A percentile compares a stretch with the other conserved stretches of the same genome.
Conservation (phyloP, 1,284 basidiomycete species). For the Puccinia novopanici region DNA sequence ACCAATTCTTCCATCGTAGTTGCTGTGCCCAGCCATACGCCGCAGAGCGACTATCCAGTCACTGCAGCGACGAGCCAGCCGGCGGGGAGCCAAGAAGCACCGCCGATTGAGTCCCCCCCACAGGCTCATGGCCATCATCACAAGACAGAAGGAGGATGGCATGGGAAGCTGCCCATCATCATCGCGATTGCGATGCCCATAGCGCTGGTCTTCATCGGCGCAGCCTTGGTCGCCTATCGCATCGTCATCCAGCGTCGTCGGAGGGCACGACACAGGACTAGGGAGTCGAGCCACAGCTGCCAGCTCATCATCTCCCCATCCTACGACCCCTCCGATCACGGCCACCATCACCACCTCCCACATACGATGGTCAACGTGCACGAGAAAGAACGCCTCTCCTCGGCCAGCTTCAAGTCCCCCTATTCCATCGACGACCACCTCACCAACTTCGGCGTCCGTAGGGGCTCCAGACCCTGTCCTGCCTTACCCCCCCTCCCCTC, state of each 20-base stretch:
- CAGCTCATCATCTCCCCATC: background rate
- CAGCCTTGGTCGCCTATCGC: background rate
- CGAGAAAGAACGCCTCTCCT: background rate
- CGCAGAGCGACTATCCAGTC: background rate
- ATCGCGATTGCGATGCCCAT: conserved; percentile 10
- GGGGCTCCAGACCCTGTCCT: background rate
- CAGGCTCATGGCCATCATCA: background rate
- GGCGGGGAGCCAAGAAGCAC: no score
- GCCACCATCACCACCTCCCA: background rate
- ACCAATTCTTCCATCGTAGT: conserved; percentile 17
- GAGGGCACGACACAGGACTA: no score
- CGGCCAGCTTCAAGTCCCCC: background rate
- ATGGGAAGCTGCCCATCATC: background rate
- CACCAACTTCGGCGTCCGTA: background rate
- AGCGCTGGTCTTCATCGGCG: background rate
- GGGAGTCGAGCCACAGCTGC: background rate
- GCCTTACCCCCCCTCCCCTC: background rate
- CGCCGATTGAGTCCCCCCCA: no score
- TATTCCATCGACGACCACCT: background rate
- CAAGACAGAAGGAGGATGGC: background rate
- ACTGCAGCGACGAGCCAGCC: background rate
- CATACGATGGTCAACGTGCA: background rate
- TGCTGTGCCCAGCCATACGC: background rate
- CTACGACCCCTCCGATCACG: background rate
- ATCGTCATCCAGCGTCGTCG: background rate